These are phyloP conservation scores for Pyracantha coccinea DNA, from an alignment of 331 rosid genomes.

Conservation along the genomic window DNA sequence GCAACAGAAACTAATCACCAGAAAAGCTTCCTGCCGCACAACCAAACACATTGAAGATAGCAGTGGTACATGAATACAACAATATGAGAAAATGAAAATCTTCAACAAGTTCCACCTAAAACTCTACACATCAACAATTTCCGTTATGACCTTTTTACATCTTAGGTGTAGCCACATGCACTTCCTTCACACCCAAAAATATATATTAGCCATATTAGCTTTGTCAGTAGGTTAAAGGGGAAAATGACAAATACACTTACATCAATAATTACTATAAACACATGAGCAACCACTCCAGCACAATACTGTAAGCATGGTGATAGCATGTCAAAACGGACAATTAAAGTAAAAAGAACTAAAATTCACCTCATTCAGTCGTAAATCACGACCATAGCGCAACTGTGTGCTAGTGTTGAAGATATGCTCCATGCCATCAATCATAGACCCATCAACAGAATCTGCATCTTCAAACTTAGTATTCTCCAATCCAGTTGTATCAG, in stretches of 20 bases:
- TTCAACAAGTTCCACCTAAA: neutral
- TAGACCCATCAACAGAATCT: constrained; percentile 90
- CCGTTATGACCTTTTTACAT: neutral
- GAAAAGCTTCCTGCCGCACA: too few relatives aligned
- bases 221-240: neutral
- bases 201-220: too few relatives aligned
- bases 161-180: neutral
- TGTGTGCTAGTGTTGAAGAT: constrained; percentile 97
- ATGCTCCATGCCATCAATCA: constrained; percentile 96
- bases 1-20: too few relatives aligned
- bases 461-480: constrained; percentile 82
- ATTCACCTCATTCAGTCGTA: constrained; percentile 89
- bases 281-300: neutral
- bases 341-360: constrained; percentile 6
- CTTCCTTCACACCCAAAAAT: neutral
- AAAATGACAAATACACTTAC: neutral
- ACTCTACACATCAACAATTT: neutral
- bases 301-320: neutral
- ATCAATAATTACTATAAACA: neutral
- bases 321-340: neutral
- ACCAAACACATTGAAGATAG: too few relatives aligned
- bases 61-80: neutral
- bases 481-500: constrained; percentile 84
- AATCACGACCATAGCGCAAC: constrained; percentile 91
- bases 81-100: neutral